Evolutionary conservation across 176 grass and related monocot genomes (phyloP), one percentile per base, ranked within the genome.

Genomic region (Carex cristatella): DNA sequence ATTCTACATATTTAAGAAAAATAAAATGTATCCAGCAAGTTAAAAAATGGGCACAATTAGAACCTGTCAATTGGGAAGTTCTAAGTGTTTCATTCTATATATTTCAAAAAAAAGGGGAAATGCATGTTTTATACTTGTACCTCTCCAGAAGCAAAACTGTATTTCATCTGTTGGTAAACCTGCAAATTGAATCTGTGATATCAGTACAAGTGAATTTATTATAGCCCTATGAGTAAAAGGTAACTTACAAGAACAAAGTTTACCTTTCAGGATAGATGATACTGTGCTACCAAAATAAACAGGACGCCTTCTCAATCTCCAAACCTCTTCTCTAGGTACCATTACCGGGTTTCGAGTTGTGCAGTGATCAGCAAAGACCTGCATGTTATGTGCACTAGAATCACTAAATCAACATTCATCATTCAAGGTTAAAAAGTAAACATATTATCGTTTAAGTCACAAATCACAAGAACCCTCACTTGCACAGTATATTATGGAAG

Each of bases 101-200:
- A 64, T 11, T 67, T 69, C 56, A 60, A 88, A 75, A 58, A 73
- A 80, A 46, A 46, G 44, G 44, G 8, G 5, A 46, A 58, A 49
- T 68, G 38, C 27, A 70, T 65, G 81, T 48, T 58, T 72, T 67
- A 18, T 85, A 69, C 69, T 61, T 61, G 54, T 95, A 99, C 96
- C 96, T 95, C 90, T 95, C 96, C 96, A 99, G 75, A 99, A 99
- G 81, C 96, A 99, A 32, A 88, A 86, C 64, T 99, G 96, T 94
- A 95, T 87, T 90, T 88, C 88, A 87, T 92, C 89, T 61, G 96
- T 95, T 85, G 88, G 88, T 84, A 99, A 67, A 87, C 96, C 96
- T 99, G 87, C 44, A 81, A 81, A 86, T 84, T 48, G 32, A 66
- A 92, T 85, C 86, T 48, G 84, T 65, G 5, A 84, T 75, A 53